Conservation (phyloP, 345 rosid genomes). For the Kandelia obovata region DNA sequence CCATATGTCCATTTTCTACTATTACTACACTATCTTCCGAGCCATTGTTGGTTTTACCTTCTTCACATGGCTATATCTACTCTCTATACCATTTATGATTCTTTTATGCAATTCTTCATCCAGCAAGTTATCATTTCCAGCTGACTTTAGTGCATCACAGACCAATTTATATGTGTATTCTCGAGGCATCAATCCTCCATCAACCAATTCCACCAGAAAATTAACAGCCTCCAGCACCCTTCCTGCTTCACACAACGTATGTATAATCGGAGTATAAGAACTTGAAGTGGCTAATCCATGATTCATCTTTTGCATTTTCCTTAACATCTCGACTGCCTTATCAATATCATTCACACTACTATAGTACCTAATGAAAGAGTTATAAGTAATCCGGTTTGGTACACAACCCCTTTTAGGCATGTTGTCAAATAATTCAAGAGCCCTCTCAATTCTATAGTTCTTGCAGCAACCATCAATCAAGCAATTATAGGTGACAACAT, state of each 20-base stretch:
- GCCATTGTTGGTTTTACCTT: constrained; percentile 55
- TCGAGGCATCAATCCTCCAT: constrained; percentile 66
- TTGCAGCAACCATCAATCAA: constrained; percentile 88
- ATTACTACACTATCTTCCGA: constrained; percentile 9
- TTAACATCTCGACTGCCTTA: constrained; percentile 65
- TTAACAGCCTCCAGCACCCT: constrained; percentile 51
- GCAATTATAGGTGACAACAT: constrained; percentile 80
- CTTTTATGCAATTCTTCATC: constrained; percentile 41
- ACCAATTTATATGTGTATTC: constrained; percentile 77
- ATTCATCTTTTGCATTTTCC: constrained; percentile 62
- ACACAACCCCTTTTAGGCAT: constrained; percentile 66
- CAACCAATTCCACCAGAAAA: constrained; percentile 67
- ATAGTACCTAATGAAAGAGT: constrained; percentile 74
- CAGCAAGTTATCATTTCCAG: constrained; percentile 30
- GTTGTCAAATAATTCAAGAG: constrained; percentile 68
- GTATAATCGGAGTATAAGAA: constrained; percentile 74
- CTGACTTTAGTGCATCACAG: constrained; percentile 45
- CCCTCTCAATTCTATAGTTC: constrained; percentile 66
- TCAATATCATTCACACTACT: constrained; percentile 76
- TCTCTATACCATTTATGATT: constrained; percentile 47
- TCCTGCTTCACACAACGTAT: constrained; percentile 68
- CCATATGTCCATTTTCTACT: too few relatives aligned
- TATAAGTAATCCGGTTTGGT: constrained; percentile 68
- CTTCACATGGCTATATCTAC: constrained; percentile 52
- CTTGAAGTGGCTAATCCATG: constrained; percentile 66